phyloP scores from a whole-genome alignment of 352 stramenopile genomes.

The Blastocystis sp. region DNA sequence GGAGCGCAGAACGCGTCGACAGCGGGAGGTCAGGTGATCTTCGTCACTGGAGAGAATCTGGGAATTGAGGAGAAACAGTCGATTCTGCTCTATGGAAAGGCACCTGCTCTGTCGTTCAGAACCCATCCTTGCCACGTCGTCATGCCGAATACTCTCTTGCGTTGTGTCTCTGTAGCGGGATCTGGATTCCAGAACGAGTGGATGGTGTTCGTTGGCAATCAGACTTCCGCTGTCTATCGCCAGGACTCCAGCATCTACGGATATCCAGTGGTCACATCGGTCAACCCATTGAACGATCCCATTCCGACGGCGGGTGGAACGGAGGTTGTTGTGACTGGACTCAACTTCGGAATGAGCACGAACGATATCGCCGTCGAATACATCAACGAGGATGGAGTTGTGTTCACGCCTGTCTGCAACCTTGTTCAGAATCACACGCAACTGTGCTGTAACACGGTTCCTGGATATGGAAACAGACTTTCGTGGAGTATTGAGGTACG shows the following conservation, averaged over 20 bases:
- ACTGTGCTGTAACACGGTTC: neutral
- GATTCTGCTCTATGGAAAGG: neutral
- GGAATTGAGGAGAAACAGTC: neutral
- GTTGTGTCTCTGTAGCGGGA: neutral
- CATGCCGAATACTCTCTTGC: neutral
- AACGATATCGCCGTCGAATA: neutral
- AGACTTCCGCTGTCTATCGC: neutral
- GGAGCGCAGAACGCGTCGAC: neutral
- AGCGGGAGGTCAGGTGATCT: constrained; percentile 2
- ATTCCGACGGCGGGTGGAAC: neutral
- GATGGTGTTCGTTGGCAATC: neutral
- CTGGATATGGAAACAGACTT: neutral
- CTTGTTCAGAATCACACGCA: neutral
- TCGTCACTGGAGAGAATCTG: neutral
- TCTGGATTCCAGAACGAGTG: neutral
- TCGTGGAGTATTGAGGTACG: constrained; percentile 11
- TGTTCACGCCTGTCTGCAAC: neutral
- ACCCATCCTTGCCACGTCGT: neutral
- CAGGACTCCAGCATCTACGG: neutral
- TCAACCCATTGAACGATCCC: neutral
- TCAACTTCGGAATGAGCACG: neutral
- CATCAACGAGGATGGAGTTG: neutral
- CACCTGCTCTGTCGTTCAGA: neutral
- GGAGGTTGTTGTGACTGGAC: neutral
- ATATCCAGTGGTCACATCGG: neutral